Base-by-base conservation (phyloP, 352 stramenopile species). In the Phytophthora cryptogea region DNA sequence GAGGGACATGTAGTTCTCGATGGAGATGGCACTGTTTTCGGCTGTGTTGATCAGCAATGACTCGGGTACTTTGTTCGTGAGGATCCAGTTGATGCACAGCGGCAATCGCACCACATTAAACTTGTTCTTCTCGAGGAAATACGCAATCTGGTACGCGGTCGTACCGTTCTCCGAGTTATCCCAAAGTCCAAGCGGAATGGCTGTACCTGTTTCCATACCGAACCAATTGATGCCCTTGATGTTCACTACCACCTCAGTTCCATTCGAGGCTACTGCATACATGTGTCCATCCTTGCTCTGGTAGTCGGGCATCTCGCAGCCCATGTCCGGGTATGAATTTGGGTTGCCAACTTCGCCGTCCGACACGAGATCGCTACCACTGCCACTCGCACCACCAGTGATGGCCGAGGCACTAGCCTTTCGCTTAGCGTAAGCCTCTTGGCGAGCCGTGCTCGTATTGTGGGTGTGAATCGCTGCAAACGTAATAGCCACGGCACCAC, bases 211-310 rank as follows among this genome's bases (percentile, higher is more conserved):
- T 49, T 90, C 80, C 80, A 90, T 90, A 44, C 79, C 79, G 54
- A 74, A 91, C 82, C 83, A 92, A 48, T 92, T 92, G 66, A 88
- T 73, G 5, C 83, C 83, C 48, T 92, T 92, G 69, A 92, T 89
- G 16, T 66, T 33, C 14, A 92, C 59, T 0, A 70, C 39, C 14
- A 89, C 79, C 10, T 79, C 73, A 0, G 72, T 82, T 8, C 83
- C 80, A 41, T 88, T 86, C 11, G 70, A 58, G 4, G 76, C 70
- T 2, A 88, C 59, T 8, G 71, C 81, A 30, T 73, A 72, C 33
- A 93, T 83, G 26, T 71, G 68, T 16, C 78, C 80, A 33, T 90
- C 79, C 49, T 88, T 87, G 63, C 78, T 90, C 41, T 78, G 56
- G 50, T 91, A 93, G 46, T 93, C 71, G 0, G 83, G 83, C 7